A percentile compares a stretch with the other conserved stretches of the same genome.
These are phyloP conservation scores for Angomonas deanei DNA, from an alignment of 208 protist species.

Conservation along the genomic window DNA sequence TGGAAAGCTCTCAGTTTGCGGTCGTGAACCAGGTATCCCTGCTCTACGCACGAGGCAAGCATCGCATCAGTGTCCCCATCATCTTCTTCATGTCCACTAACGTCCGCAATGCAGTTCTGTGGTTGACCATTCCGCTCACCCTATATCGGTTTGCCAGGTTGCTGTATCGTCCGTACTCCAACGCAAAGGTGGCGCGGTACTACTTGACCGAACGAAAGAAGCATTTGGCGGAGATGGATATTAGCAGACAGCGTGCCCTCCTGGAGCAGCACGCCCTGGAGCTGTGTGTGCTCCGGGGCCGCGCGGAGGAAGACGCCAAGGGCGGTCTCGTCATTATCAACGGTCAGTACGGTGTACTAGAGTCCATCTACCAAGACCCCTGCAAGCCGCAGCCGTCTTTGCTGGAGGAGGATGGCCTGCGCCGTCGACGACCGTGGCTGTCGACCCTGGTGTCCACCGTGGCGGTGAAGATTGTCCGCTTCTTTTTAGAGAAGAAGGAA, in stretches of 20 bases:
- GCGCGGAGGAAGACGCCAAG: constrained; percentile 51
- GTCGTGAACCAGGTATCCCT: constrained; percentile 64
- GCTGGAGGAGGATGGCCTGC: neutral
- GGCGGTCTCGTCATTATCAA: constrained; percentile 84
- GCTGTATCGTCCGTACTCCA: constrained; percentile 46
- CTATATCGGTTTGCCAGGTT: constrained; percentile 41
- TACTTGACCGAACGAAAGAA: constrained; percentile 41
- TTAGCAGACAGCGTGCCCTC: constrained; percentile 54
- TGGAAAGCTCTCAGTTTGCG: constrained; percentile 26
- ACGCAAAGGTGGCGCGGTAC: constrained; percentile 29
- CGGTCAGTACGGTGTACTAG: constrained; percentile 77
- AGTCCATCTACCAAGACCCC: constrained; percentile 50
- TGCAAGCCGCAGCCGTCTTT: neutral
- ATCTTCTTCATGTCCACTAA: constrained; percentile 52
- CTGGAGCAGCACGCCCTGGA: constrained; percentile 72
- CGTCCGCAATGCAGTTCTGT: constrained; percentile 38
- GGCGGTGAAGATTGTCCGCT: neutral
- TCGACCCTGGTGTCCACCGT: constrained; percentile 5
- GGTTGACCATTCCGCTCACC: constrained; percentile 49
- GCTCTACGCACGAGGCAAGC: constrained; percentile 56
- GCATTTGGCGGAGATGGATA: constrained; percentile 69
- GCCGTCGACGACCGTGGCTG: neutral
- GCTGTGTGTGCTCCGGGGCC: constrained; percentile 31
- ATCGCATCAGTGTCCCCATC: constrained; percentile 71
- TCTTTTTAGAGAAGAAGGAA: neutral